A percentile compares a stretch with the other conserved stretches of the same genome.
Conservation (phyloP, 257 asterid genomes). For the Mitragyna speciosa region DNA sequence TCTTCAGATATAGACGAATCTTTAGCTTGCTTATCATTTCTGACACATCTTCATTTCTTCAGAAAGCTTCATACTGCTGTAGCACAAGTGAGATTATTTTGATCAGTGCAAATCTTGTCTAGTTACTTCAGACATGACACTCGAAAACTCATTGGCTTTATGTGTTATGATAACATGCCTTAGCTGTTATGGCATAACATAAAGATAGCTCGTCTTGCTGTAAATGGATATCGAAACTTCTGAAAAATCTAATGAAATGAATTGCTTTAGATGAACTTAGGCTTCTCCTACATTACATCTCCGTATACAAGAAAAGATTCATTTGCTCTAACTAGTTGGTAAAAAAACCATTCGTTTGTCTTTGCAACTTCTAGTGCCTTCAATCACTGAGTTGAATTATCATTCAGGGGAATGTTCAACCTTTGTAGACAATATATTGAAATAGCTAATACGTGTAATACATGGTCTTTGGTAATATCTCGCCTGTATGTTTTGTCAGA, state of each 20-base stretch:
- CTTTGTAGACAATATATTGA: neutral
- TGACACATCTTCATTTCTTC: neutral
- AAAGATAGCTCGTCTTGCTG: neutral
- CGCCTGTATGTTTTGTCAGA: conserved; percentile 40
- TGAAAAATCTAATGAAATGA: neutral
- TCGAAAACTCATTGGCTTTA: neutral
- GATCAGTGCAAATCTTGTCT: neutral
- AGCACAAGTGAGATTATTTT: neutral
- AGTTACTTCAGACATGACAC: neutral
- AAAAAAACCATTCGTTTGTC: neutral
- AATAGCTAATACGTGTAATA: neutral
- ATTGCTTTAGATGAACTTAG: neutral
- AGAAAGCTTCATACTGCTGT: neutral
- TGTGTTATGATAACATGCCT: neutral
- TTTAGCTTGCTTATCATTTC: neutral
- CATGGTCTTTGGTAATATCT: neutral
- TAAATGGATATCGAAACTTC: neutral
- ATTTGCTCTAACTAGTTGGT: neutral
- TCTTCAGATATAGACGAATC: neutral
- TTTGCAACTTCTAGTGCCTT: neutral
- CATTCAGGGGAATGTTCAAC: neutral
- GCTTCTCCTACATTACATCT: neutral
- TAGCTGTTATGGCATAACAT: neutral
- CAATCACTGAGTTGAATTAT: neutral
- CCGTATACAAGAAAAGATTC: neutral